A percentile compares a stretch with the other conserved stretches of the same genome.
phyloP scores from a whole-genome alignment of 139 green algal genomes.

The Coccomyxa sp. region DNA sequence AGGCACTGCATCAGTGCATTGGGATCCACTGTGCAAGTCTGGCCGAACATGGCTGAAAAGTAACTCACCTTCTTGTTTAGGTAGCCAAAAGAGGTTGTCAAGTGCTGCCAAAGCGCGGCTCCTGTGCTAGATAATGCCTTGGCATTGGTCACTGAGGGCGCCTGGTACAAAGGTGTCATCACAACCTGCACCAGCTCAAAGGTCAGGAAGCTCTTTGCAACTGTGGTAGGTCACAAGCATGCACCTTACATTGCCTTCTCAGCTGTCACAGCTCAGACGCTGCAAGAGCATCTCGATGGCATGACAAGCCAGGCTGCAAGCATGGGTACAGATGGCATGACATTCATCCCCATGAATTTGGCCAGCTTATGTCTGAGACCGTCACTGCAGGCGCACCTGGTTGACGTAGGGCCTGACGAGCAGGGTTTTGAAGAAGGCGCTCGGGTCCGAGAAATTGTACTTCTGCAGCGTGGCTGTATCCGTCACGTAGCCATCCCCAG shows the following conservation, averaged over 20 bases:
- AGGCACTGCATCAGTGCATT: too few relatives aligned
- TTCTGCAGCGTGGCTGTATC: constrained; percentile 5
- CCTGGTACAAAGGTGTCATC: not conserved
- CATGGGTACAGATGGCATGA: too few relatives aligned
- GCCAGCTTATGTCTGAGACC: too few relatives aligned
- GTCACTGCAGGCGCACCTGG: constrained; percentile 9
- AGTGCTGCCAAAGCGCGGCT: constrained; percentile 4
- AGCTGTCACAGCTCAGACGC: too few relatives aligned
- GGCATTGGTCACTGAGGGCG: constrained; percentile 3
- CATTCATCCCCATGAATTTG: too few relatives aligned
- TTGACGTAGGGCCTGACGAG: constrained; percentile 31
- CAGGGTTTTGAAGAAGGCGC: constrained; percentile 39
- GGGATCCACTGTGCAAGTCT: too few relatives aligned
- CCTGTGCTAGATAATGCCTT: not conserved
- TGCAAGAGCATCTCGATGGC: too few relatives aligned
- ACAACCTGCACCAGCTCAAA: constrained; percentile 6
- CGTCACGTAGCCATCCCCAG: constrained; percentile 38
- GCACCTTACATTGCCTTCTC: too few relatives aligned
- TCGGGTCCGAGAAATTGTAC: constrained; percentile 22
- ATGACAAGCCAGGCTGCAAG: too few relatives aligned
- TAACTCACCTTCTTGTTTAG: constrained; percentile 25
- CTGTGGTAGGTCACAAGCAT: too few relatives aligned
- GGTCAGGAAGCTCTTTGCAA: too few relatives aligned
- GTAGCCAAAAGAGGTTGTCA: constrained; percentile 30
- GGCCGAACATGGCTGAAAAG: too few relatives aligned